Conservation (phyloP, 768 basidiomycete species). For the Suillus occidentalis region DNA sequence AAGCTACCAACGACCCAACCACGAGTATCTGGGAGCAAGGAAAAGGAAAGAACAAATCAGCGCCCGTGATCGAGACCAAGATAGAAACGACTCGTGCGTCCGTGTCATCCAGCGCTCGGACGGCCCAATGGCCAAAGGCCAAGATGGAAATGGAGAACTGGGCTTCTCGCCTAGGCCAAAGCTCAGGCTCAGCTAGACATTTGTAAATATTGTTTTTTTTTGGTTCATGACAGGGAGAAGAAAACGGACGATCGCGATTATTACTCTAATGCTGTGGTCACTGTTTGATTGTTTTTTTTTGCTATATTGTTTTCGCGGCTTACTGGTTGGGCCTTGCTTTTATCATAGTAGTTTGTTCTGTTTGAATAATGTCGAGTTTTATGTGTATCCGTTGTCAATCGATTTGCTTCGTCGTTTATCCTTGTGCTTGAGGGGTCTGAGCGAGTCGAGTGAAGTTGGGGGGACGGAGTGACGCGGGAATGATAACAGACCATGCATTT, state of each 20-base stretch:
- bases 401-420: background rate
- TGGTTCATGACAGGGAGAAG: background rate
- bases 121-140: conserved; percentile 31
- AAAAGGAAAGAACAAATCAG: conserved; percentile 22
- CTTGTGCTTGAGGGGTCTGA: background rate
- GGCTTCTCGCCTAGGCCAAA: conserved; percentile 30
- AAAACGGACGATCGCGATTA: background rate
- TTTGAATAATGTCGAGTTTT: background rate
- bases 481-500: background rate
- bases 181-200: conserved; percentile 30
- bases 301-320: conserved; percentile 4
- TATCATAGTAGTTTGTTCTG: conserved; percentile 1
- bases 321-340: conserved; percentile 1
- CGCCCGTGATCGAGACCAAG: conserved; percentile 5
- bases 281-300: background rate
- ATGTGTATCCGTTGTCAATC: background rate
- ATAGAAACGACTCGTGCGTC: conserved; percentile 23
- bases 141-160: conserved; percentile 34
- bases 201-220: conserved; percentile 23
- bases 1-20: conserved; percentile 5
- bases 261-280: conserved; percentile 2
- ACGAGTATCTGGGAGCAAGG: conserved; percentile 24
- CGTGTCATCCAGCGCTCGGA: conserved; percentile 29
- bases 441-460: background rate
- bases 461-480: background rate